Base-by-base conservation (phyloP, 768 basidiomycete species). In the Mycena crocata region DNA sequence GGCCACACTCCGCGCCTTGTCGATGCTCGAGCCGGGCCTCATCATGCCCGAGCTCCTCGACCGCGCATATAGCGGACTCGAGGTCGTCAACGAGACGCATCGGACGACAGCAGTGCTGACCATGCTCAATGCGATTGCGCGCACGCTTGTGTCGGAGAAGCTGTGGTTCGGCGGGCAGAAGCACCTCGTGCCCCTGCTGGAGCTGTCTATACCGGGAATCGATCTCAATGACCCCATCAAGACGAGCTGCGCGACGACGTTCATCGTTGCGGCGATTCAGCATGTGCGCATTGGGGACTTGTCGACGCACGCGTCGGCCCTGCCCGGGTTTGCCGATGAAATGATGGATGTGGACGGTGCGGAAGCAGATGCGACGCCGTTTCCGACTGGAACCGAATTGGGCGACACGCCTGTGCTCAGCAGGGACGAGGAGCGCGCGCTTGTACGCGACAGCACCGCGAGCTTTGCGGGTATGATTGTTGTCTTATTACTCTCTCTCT, bases 81-180 rank as follows among this genome's bases (percentile, higher is more conserved):
- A 98, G 75, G 90, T 91, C 14, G 87, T 98, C 21, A 96, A 96
- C 69, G 96, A 98, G 83, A 99, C 97, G 0, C 95, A 98, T 76
- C 84, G 96, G 42, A 98, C 96, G 5, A 95, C 95, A 2, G 93
- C 96, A 1, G 94, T 95, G 13, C 83, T 98, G 48, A 93, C 91
- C 56, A 92, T 93, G 76, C 85, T 98, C 31, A 87, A 92, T 23
- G 90, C 89, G 2, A 88, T 96, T 30, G 83, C 93, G 21, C 84
- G 90, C 5, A 90, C 94, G 13, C 78, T 98, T 21, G 87, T 93
- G 3, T 89, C 89, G 4, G 93, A 96, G 73, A 87, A 82, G 28
- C 74, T 92, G 31, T 98, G 94, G 91, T 82, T 93, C 6, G 89
- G 90, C 10, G 96, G 97, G 0, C 95, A 95, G 76, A 94, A 93